Base-by-base conservation (phyloP, 192 early-diverging fungal species). In the Podila epicladia region DNA sequence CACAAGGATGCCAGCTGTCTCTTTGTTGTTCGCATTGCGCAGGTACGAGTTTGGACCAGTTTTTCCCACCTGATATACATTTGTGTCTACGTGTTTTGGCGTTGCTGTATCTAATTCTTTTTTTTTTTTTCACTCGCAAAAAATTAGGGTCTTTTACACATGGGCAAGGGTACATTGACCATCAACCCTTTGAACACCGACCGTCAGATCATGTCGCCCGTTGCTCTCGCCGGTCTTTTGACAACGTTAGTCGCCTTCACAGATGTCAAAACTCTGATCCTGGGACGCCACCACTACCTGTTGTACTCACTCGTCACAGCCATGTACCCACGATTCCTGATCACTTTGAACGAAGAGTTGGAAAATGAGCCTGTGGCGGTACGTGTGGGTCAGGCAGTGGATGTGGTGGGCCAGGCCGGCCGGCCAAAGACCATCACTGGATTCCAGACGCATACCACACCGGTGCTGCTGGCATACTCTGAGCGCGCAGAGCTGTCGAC, bases 131-230 rank as follows among this genome's bases (percentile, higher is more conserved):
- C 35, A 37, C 35, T 37, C 35, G 33, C 33, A 33, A 12, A 49
- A 9, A 32, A 41, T 6, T 83, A 92, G 87, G 95, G 95, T 38
- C 75, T 97, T 22, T 75, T 97, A 29, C 95, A 97, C 74, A 96
- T 99, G 97, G 98, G 97, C 75, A 99, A 99, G 88, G 98, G 98
- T 32, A 98, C 98, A 1, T 89, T 98, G 91, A 95, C 97, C 8
- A 84, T 98, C 67, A 99, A 97, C 82, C 97, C 98, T 59, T 96
- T 92, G 89, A 94, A 97, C 82, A 91, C 94, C 60, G 95, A 97
- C 83, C 93, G 97, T 57, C 90, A 89, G 72, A 89, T 99, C 64
- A 85, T 99, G 91, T 97, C 94, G 37, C 96, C 94, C 51, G 93
- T 94, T 4, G 95, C 93, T 26, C 84, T 96, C 64, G 92, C 94